These are phyloP conservation scores for Yamadazyma paraphyllophila DNA, from an alignment of 805 yeast genomes.

Conservation along the genomic window DNA sequence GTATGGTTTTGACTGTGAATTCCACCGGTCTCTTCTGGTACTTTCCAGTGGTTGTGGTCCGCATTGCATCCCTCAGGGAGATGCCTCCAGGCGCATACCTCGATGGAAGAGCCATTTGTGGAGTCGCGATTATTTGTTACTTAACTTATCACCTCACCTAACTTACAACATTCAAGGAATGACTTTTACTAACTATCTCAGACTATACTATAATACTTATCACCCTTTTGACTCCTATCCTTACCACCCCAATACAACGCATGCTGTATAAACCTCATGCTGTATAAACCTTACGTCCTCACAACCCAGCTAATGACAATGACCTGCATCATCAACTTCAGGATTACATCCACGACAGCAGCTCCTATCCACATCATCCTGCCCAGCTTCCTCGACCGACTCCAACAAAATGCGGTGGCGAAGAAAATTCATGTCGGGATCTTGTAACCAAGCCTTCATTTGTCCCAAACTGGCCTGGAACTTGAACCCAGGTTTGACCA, in stretches of 20 bases:
- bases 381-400: background rate
- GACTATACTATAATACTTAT: no score
- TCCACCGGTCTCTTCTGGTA: constrained; percentile 19
- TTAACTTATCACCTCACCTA: no score
- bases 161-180: no score
- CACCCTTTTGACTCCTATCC: no score
- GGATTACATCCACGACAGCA: background rate
- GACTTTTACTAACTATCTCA: no score
- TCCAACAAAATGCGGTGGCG: background rate
- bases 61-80: constrained; percentile 19
- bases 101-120: constrained; percentile 28
- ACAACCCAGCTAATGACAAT: no score
- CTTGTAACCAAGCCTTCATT: constrained; percentile 3
- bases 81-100: constrained; percentile 38
- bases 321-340: background rate
- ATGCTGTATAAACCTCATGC: background rate
- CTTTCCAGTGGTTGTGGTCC: constrained; percentile 25
- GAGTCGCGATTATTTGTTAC: background rate
- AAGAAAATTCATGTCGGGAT: constrained; percentile 2
- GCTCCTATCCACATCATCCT: background rate
- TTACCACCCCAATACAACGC: no score
- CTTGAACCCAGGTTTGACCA: constrained; percentile 2
- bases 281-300: background rate
- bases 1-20: constrained; percentile 24
- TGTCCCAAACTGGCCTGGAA: constrained; percentile 1